phyloP scores from a whole-genome alignment of 75 land plant species.

The Pseudotsuga menziesii region DNA sequence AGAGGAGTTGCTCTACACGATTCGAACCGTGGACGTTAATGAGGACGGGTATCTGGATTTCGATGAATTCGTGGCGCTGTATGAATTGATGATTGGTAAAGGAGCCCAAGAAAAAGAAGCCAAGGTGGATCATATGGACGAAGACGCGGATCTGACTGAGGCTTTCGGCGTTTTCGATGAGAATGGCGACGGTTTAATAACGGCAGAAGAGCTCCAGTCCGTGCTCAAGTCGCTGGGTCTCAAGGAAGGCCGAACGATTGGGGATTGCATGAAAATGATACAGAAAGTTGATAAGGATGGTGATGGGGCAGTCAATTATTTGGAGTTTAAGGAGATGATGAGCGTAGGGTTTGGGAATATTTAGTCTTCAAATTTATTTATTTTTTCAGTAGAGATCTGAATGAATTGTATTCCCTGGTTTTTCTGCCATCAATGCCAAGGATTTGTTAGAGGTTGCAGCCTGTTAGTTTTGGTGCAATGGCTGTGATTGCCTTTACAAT shows the following conservation, averaged over 20 bases:
- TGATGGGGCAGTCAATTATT: constrained; percentile 57
- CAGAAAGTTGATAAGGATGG: constrained; percentile 61
- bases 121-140: constrained; percentile 20
- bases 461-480: too few relatives aligned
- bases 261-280: constrained; percentile 55
- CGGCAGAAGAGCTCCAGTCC: constrained; percentile 44
- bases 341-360: constrained; percentile 12
- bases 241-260: constrained; percentile 30
- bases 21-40: constrained; percentile 45
- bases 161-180: constrained; percentile 72
- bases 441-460: too few relatives aligned
- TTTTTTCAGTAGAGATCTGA: too few relatives aligned
- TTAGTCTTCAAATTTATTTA: too few relatives aligned
- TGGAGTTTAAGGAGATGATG: constrained; percentile 79
- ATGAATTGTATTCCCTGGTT: too few relatives aligned
- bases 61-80: constrained; percentile 54
- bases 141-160: constrained; percentile 38
- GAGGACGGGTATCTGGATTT: constrained; percentile 65
- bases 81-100: constrained; percentile 4
- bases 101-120: neutral
- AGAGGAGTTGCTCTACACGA: constrained; percentile 24
- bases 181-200: constrained; percentile 63
- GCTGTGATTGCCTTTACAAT: too few relatives aligned
- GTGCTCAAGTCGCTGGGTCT: constrained; percentile 53
- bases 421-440: too few relatives aligned